Conservation (phyloP, 2,329 filamentous ascomycete species). For the Venturia carpophila region DNA sequence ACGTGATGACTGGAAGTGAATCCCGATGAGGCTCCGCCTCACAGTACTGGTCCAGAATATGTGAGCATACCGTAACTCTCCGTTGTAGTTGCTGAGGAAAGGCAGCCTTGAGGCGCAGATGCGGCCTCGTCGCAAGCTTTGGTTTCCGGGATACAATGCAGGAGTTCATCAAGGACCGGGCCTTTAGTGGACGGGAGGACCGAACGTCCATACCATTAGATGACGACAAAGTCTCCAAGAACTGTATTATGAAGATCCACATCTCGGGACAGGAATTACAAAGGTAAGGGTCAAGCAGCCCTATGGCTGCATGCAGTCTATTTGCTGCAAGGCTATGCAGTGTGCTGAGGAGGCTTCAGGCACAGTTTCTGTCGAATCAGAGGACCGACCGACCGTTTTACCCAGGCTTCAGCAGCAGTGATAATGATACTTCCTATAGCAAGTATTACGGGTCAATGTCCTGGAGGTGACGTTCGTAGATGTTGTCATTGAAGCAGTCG, state of each 20-base stretch:
- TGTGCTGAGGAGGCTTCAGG: neutral
- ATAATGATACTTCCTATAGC: neutral
- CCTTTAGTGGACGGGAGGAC: conserved; percentile 7
- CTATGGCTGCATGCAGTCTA: conserved; percentile 4
- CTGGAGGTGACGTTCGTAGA: neutral
- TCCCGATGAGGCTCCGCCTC: neutral
- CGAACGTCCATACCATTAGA: conserved; percentile 7
- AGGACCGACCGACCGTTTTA: neutral
- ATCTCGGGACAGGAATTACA: neutral
- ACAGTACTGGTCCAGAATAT: neutral
- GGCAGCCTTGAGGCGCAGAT: conserved; percentile 7
- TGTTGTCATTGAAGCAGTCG: neutral
- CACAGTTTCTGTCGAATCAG: neutral
- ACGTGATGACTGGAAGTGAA: conserved; percentile 6
- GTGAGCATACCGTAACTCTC: conserved; percentile 7
- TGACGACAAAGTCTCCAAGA: neutral
- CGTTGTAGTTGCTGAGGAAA: conserved; percentile 1
- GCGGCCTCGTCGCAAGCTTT: conserved; percentile 1
- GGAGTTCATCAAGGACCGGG: neutral
- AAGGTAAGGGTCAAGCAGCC: neutral
- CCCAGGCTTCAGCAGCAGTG: neutral
- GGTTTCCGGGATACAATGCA: neutral
- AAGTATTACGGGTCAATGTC: neutral
- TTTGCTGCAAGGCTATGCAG: conserved; percentile 4
- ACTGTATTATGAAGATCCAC: neutral